These are phyloP conservation scores for Trypanosomatidae sp. DNA, from an alignment of 208 protist species.

Conservation along the genomic window DNA sequence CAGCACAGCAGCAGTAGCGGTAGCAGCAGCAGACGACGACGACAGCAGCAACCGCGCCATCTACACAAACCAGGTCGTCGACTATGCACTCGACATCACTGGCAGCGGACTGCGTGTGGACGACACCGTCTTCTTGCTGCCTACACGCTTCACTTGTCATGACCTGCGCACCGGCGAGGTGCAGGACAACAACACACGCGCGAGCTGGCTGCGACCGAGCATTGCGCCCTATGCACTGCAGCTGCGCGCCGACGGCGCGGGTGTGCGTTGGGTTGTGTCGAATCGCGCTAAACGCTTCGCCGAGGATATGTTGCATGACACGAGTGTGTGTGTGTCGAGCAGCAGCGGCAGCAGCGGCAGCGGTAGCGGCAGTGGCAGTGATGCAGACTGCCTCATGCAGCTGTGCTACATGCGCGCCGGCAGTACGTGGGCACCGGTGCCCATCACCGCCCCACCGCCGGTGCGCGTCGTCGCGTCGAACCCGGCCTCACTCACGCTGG, in stretches of 20 bases:
- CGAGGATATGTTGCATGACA: slow-evolving; percentile 30
- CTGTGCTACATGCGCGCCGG: slow-evolving; percentile 69
- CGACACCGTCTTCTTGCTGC: slow-evolving; percentile 62
- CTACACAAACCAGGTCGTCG: slow-evolving; percentile 58
- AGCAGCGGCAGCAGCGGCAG: no score
- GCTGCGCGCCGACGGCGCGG: slow-evolving; percentile 20
- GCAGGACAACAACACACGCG: slow-evolving; percentile 31
- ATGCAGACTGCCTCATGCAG: slow-evolving; percentile 40
- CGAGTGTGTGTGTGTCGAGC: no score
- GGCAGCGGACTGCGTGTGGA: slow-evolving; percentile 29
- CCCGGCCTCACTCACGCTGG: slow-evolving; percentile 45
- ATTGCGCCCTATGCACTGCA: slow-evolving; percentile 32
- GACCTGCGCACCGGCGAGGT: slow-evolving; percentile 49
- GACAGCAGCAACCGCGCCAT: slow-evolving; percentile 11
- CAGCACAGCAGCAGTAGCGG: no score
- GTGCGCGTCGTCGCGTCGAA: slow-evolving; percentile 49
- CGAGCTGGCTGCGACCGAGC: slow-evolving; percentile 47
- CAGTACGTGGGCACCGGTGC: slow-evolving; percentile 64
- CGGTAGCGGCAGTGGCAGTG: no score
- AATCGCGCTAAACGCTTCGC: slow-evolving; percentile 47
- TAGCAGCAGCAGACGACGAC: no score
- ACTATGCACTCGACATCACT: slow-evolving; percentile 42
- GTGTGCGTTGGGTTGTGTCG: slow-evolving; percentile 57
- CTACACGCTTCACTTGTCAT: slow-evolving; percentile 64
- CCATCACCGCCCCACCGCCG: slow-evolving; percentile 9